Conservation (phyloP, 345 rosid species). For the Barbarea vulgaris region DNA sequence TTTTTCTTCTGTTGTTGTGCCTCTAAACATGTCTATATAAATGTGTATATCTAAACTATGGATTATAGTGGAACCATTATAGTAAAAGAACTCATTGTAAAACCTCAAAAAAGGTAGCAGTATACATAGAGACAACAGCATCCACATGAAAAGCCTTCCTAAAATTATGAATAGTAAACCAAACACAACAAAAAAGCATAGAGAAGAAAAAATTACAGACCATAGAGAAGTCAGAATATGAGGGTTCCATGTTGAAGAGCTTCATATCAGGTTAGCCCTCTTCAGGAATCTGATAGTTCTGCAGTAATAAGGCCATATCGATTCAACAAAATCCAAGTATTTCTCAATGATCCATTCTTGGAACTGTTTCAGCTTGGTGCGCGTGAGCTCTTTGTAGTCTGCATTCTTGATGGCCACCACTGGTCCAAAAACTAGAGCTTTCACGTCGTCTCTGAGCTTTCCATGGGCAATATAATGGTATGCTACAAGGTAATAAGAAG, state of each 20-base stretch:
- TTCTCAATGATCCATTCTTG: slow-evolving; percentile 67
- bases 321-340: slow-evolving; percentile 79
- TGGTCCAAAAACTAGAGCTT: slow-evolving; percentile 56
- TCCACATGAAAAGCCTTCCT: slow-evolving; percentile 40
- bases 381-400: slow-evolving; percentile 60
- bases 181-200: slow-evolving; percentile 16
- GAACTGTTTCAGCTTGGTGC: slow-evolving; percentile 57
- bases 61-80: background rate
- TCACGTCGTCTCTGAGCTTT: slow-evolving; percentile 61
- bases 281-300: slow-evolving; percentile 90
- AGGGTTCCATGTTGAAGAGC: slow-evolving; percentile 10
- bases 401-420: slow-evolving; percentile 59
- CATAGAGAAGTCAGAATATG: slow-evolving; percentile 23
- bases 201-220: no score
- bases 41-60: slow-evolving; percentile 5
- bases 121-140: slow-evolving; percentile 31
- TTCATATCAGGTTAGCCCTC: slow-evolving; percentile 78
- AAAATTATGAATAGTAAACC: slow-evolving; percentile 27
- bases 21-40: background rate
- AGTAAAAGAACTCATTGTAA: slow-evolving; percentile 29
- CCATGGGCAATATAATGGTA: slow-evolving; percentile 58
- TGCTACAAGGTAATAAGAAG: slow-evolving; percentile 56
- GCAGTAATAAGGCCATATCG: slow-evolving; percentile 95
- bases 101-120: slow-evolving; percentile 40
- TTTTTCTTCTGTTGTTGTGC: slow-evolving; percentile 16